Evolutionary conservation across 164 flowering plant species (phyloP).

Genomic region (Amborella trichopoda): DNA sequence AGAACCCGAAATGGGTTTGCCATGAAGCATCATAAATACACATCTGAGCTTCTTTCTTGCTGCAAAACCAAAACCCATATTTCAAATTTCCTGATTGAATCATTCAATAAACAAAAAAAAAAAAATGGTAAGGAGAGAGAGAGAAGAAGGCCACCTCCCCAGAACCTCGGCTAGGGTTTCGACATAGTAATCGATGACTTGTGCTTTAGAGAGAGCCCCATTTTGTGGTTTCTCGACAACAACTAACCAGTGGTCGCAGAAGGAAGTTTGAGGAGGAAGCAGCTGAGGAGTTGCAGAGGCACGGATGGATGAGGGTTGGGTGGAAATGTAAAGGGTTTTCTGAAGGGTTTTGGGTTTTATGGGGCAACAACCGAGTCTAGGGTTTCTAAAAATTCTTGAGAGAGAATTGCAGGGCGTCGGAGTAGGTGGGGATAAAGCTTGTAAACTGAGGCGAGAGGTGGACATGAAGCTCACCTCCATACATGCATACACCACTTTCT

Average conservation of each 20-base stretch:
- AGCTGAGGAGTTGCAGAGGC: no score
- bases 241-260: constrained; percentile 55
- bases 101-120: neutral
- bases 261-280: no score
- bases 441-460: no score
- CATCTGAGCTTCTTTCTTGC: constrained; percentile 73
- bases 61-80: constrained; percentile 12
- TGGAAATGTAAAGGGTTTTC: no score
- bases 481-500: no score
- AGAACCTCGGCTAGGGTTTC: constrained; percentile 38
- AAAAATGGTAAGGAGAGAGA: neutral
- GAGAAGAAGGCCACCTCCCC: constrained; percentile 27
- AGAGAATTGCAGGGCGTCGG: no score
- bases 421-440: no score
- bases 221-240: constrained; percentile 38
- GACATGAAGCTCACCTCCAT: no score
- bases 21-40: constrained; percentile 65
- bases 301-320: no score
- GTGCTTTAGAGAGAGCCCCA: constrained; percentile 26
- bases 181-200: constrained; percentile 49
- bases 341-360: no score
- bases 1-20: constrained; percentile 54
- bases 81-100: neutral
- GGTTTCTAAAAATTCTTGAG: no score
- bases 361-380: no score